Evolutionary conservation across 495 filamentous ascomycete genomes (phyloP).

Genomic region (Daldinia vernicosa): DNA sequence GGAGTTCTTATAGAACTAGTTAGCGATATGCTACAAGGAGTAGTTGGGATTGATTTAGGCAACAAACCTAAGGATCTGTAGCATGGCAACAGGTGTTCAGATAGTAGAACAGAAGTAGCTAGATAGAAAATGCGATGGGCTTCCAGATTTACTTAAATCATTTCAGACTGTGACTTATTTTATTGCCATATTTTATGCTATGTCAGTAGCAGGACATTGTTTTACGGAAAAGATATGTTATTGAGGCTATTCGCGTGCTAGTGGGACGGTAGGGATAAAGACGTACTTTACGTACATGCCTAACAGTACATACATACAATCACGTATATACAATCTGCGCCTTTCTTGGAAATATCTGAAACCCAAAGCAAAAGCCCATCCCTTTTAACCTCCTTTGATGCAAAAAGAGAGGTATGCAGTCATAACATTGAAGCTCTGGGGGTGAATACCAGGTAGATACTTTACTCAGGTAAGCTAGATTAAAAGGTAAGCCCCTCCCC

Average conservation of each 20-base stretch:
- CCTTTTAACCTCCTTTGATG: background rate
- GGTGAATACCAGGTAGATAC: too few species aligned
- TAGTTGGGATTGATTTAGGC: background rate
- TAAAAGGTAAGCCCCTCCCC: background rate
- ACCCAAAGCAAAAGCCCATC: background rate
- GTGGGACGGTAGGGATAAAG: background rate
- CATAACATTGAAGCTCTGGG: too few species aligned
- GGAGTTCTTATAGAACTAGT: background rate
- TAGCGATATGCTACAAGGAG: background rate
- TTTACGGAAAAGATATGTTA: background rate
- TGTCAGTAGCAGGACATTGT: background rate
- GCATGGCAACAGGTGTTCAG: background rate
- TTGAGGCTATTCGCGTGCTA: background rate
- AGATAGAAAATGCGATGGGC: background rate
- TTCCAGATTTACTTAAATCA: background rate
- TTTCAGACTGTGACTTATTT: background rate
- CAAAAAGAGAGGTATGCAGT: background rate
- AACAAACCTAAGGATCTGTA: background rate
- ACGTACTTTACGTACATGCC: too few species aligned
- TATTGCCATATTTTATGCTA: background rate
- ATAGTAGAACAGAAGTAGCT: background rate
- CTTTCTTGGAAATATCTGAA: too few species aligned
- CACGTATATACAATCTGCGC: too few species aligned
- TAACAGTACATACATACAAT: too few species aligned
- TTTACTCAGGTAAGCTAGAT: background rate